phyloP scores from a whole-genome alignment of 768 basidiomycete species.

The Boletus rubropictus region DNA sequence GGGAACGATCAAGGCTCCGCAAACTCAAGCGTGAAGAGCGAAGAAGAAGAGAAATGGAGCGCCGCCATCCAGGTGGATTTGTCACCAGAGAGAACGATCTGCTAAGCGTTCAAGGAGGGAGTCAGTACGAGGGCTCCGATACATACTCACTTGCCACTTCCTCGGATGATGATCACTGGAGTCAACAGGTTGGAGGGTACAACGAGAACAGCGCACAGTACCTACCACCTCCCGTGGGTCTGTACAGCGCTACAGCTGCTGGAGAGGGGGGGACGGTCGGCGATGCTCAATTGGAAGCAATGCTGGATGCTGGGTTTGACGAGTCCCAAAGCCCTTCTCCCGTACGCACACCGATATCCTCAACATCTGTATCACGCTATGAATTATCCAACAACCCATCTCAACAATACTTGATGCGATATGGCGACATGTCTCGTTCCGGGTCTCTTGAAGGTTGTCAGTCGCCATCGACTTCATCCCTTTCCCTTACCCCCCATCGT shows the following conservation, averaged over 20 bases:
- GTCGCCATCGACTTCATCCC: constrained; percentile 30
- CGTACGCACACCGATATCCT: constrained; percentile 24
- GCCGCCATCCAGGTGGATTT: constrained; percentile 66
- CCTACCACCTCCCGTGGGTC: constrained; percentile 79
- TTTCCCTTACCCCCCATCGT: constrained; percentile 26
- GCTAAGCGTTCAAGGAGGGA: constrained; percentile 52
- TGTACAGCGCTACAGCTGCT: constrained; percentile 39
- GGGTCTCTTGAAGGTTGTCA: constrained; percentile 30
- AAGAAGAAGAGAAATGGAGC: constrained; percentile 75
- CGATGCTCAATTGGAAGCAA: constrained; percentile 78
- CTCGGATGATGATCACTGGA: constrained; percentile 95
- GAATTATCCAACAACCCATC: constrained; percentile 55
- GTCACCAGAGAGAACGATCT: constrained; percentile 56
- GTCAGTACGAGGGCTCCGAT: constrained; percentile 75
- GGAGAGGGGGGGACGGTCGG: constrained; percentile 44
- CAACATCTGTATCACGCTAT: constrained; percentile 47
- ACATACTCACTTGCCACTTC: constrained; percentile 71
- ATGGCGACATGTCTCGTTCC: constrained; percentile 50
- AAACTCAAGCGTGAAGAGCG: constrained; percentile 86
- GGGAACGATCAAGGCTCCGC: constrained; percentile 92
- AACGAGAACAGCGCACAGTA: constrained; percentile 78
- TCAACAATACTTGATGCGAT: constrained; percentile 36
- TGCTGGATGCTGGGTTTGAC: constrained; percentile 89
- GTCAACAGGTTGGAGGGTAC: constrained; percentile 89
- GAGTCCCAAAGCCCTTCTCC: constrained; percentile 49